Base-by-base conservation (phyloP, 805 yeast genomes). In the Candida tammaniensis region DNA sequence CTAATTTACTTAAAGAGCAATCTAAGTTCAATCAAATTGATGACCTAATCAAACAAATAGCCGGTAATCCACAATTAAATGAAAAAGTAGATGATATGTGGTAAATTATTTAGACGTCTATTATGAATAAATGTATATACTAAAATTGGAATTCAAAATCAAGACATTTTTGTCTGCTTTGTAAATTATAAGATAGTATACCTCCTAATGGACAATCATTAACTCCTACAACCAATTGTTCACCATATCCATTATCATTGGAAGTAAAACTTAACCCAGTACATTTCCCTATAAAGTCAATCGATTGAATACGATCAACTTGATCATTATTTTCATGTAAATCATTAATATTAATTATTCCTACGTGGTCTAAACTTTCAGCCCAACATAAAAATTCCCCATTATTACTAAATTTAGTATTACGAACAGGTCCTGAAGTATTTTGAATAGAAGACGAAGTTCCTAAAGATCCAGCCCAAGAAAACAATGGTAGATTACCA, bases 181-280 rank as follows among this genome's bases (percentile, higher is more conserved):
- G 67, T 24, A 62, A 47, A 24, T 63, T 60, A 46, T 70, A 76
- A 44, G 69, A 72, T 33, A 78, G 45, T 4, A 79, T 64, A 1
- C 85, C 84, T 1, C 85, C 84, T 30, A 74, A 61, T 0, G 74
- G 65, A 27, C 65, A 61, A 48, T 79, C 85, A 39, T 73, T 64
- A 5, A 75, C 64, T 0, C 82, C 85, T 3, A 78, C 57, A 4
- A 76, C 59, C 33, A 79, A 57, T 29, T 62, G 57, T 46, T 74
- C 78, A 6, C 72, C 74, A 32, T 57, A 55, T 4, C 67, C 72
- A 31, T 57, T 54, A 11, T 68, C 74, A 5, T 57, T 52, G 11
- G 64, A 62, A 12, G 64, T 59, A 43, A 76, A 73, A 28, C 67
- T 68, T 30, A 76, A 59, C 4, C 84, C 85, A 1, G 75, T 66